Evolutionary conservation across 2,329 filamentous ascomycete species (phyloP).

Genomic region (Botrytis aclada): DNA sequence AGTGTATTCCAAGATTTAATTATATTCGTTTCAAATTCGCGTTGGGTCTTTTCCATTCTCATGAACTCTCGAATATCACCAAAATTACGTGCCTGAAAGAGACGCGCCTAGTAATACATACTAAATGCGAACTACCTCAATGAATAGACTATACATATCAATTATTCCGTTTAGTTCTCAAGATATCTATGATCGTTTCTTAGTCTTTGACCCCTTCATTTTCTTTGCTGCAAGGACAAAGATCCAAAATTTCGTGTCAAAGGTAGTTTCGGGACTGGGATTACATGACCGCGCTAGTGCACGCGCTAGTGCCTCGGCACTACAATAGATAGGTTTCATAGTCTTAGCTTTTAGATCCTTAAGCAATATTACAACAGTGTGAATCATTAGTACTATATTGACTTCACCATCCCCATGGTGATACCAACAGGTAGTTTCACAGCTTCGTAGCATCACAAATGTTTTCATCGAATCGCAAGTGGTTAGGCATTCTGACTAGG

Average conservation of each 20-base stretch:
- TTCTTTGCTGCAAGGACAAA: not conserved
- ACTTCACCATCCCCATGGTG: too few relatives aligned
- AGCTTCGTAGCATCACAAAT: not conserved
- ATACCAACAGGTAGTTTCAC: too few relatives aligned
- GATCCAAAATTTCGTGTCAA: too few relatives aligned
- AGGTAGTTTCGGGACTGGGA: too few relatives aligned
- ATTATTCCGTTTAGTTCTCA: not conserved
- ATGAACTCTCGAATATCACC: accelerated
- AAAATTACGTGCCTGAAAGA: not conserved
- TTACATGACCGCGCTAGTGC: too few relatives aligned
- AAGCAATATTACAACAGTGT: too few relatives aligned
- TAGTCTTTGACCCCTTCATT: accelerated
- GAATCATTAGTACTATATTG: too few relatives aligned
- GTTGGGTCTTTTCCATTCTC: not conserved
- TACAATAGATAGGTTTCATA: too few relatives aligned
- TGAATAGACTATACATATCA: not conserved
- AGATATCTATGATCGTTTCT: accelerated
- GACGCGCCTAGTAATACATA: not conserved
- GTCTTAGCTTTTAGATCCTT: too few relatives aligned
- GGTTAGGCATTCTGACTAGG: not conserved
- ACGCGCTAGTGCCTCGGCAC: too few relatives aligned
- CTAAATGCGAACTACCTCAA: not conserved
- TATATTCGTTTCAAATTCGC: not conserved
- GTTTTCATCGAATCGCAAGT: not conserved
- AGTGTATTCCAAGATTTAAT: not conserved